These are phyloP conservation scores for Colletotrichum theobromicola DNA, from an alignment of 2,329 filamentous ascomycete species.

Conservation along the genomic window DNA sequence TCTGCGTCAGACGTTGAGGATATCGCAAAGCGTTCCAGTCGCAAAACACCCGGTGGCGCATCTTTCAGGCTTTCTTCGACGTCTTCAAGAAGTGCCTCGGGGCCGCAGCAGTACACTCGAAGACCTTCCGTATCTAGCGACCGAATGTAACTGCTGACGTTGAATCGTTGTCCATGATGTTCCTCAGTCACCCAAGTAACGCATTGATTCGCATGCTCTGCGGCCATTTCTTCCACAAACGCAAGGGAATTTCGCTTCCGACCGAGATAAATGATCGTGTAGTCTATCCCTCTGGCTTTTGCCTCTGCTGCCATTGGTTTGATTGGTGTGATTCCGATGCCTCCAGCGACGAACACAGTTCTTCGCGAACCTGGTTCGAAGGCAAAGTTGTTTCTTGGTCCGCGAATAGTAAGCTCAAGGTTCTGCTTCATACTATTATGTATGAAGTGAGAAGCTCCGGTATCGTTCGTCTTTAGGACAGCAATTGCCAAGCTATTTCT, in stretches of 20 bases:
- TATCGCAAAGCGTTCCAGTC: not conserved
- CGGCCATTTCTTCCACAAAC: not conserved
- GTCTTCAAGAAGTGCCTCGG: not conserved
- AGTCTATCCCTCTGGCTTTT: not conserved
- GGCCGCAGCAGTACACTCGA: not conserved
- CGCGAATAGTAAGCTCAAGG: not conserved
- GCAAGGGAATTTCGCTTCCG: not conserved
- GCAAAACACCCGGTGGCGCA: not conserved
- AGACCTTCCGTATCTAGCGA: not conserved
- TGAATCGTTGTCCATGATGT: fast-evolving
- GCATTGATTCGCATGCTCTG: not conserved
- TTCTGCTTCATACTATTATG: not conserved
- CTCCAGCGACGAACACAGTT: not conserved
- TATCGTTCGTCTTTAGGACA: not conserved
- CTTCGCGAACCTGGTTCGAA: not conserved
- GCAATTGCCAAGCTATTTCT: not conserved
- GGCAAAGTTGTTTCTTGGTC: not conserved
- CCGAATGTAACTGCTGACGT: not conserved
- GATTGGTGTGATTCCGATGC: not conserved
- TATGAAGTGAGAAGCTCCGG: not conserved
- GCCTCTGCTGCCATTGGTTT: not conserved
- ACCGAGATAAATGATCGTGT: not conserved
- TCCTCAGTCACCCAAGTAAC: not conserved
- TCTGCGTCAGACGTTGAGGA: not conserved
- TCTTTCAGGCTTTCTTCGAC: not conserved